Evolutionary conservation across 2,329 filamentous ascomycete species (phyloP), one percentile per base, ranked within the genome.

Genomic region (Penicillium sp.): DNA sequence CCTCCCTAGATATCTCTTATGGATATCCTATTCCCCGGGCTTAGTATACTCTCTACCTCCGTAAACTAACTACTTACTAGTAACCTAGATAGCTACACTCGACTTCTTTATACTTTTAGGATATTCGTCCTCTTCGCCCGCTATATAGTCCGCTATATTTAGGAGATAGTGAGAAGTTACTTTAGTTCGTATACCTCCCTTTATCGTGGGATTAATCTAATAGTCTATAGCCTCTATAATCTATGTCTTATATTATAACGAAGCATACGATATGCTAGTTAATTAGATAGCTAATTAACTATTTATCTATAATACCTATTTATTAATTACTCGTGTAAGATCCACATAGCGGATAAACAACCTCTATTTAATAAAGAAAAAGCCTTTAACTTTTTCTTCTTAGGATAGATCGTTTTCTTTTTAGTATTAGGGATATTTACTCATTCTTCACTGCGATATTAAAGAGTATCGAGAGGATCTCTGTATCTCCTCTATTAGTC

Each of bases 361-460:
- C 53, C 40, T 55, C 63, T 62, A 58, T 19, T 56, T 30, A 42
- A 50, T 1, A 63, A 61, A 65, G 58, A 64, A 66, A 64, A 66
- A 64, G 56, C 53, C 59, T 53, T n/a, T 64, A 10, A 66, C 56
- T 17, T 66, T 63, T 66, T 67, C 66, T 26, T 68, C 63, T 57
- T 70, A 17, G 65, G 62, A 67, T 59, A 22, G 60, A 56, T 68
- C 59, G 22, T 70, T 70, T 24, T 49, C 30, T 56, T 70, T 70
- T 40, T 61, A 17, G 61, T 70, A 68, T 44, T 70, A 70, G 51
- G 64, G 65, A 66, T 53, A 70, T 72, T 40, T 70, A 53, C 62
- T 73, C 61, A 33, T 72, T 56, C 65, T 67, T 71, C 47, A 65
- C 59, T 68, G 30, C 38, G 30, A 35, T 19, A 42, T 67, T 13